These are phyloP conservation scores for Amphirosellinia nigrospora DNA, from an alignment of 495 filamentous ascomycete species.

Conservation along the genomic window DNA sequence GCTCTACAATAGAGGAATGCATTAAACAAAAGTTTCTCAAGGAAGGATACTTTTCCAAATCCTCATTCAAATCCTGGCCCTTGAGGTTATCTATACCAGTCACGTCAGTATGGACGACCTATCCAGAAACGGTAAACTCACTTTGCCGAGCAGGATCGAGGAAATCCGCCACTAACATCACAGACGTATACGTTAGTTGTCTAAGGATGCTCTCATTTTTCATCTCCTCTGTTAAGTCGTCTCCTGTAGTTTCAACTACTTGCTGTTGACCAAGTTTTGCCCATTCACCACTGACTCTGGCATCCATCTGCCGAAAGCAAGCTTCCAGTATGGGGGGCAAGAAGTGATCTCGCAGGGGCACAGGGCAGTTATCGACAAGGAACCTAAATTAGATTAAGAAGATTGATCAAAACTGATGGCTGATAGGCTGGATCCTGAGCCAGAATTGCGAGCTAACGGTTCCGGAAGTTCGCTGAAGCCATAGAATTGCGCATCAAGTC, in stretches of 20 bases:
- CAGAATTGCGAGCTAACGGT: conserved; percentile 84
- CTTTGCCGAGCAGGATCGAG: conserved; percentile 72
- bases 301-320: conserved; percentile 84
- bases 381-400: conserved; percentile 83
- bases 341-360: conserved; percentile 76
- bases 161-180: conserved; percentile 86
- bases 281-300: conserved; percentile 88
- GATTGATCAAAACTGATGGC: conserved; percentile 92
- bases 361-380: conserved; percentile 89
- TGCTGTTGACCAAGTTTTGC: conserved; percentile 66
- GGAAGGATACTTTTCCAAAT: conserved; percentile 48
- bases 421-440: conserved; percentile 80
- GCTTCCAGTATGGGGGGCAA: conserved; percentile 82
- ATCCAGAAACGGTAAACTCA: conserved; percentile 40
- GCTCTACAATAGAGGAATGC: conserved; percentile 78
- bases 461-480: conserved; percentile 82
- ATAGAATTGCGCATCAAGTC: conserved; percentile 86
- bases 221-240: conserved; percentile 91
- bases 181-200: conserved; percentile 89
- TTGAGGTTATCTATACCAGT: conserved; percentile 19
- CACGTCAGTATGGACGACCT: not conserved
- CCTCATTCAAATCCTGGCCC: not conserved
- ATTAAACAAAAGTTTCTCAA: conserved; percentile 83
- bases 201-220: conserved; percentile 95
- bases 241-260: conserved; percentile 59